Percentiles rank a stretch among this genome's conserved stretches.
phyloP scores from a whole-genome alignment of 495 filamentous ascomycete species.

The Podospora australis region DNA sequence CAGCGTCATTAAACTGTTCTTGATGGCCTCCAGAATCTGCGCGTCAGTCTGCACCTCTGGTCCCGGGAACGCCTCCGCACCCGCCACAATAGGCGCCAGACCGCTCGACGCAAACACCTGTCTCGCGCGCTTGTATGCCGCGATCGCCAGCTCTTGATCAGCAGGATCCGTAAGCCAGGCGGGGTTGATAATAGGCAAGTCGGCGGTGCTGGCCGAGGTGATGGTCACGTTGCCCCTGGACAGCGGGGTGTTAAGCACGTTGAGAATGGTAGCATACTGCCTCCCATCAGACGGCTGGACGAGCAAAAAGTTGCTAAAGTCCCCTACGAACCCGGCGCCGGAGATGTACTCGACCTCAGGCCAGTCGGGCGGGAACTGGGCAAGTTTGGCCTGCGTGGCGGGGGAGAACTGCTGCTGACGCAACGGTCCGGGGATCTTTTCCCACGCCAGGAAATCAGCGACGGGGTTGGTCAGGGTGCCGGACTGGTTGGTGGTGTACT shows the following conservation, averaged over 20 bases:
- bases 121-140: constrained; percentile 34
- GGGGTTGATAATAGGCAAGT: constrained; percentile 42
- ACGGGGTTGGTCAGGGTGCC: constrained; percentile 40
- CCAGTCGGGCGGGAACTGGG: constrained; percentile 48
- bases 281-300: constrained; percentile 33
- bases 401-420: constrained; percentile 10
- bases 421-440: constrained; percentile 32
- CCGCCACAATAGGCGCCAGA: neutral
- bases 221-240: constrained; percentile 53
- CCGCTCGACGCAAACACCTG: neutral
- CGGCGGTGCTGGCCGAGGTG: constrained; percentile 30
- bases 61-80: neutral
- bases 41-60: neutral
- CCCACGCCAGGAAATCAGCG: constrained; percentile 42
- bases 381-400: constrained; percentile 27
- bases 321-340: constrained; percentile 19
- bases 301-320: constrained; percentile 21
- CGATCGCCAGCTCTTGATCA: constrained; percentile 40
- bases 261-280: constrained; percentile 25
- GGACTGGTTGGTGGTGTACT: constrained; percentile 23
- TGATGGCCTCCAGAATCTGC: neutral
- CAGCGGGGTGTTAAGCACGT: constrained; percentile 36
- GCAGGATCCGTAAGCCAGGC: constrained; percentile 39
- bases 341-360: constrained; percentile 47
- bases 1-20: constrained; percentile 1